Evolutionary conservation across 2,329 filamentous ascomycete genomes (phyloP), one percentile per base, ranked within the genome.

Genomic region (Fusarium stilboides): DNA sequence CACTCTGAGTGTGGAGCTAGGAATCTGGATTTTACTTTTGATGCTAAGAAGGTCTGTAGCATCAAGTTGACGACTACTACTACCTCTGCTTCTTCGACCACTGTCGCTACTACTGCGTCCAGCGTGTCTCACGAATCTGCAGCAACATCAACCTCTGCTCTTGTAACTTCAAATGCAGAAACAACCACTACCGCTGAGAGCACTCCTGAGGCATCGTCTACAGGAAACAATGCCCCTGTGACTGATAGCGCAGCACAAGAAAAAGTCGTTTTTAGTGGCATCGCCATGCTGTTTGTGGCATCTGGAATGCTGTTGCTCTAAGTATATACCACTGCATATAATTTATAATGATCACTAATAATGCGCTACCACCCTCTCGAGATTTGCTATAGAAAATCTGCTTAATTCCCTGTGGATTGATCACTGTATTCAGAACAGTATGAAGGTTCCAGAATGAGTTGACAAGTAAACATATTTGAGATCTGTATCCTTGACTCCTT

Each of bases 11-110:
- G 59, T 4, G 24, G 40, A 22, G 45, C 45, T 5, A 45, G 58
- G 2, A 61, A 40, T 13, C 45, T 54, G 6, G 58, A 62, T 26
- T 62, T 62, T 4, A 47, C 19, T 2, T 62, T 62, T 17, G 47
- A 62, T 20, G 28, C 22, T 1, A 22, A 47, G 19, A 62, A 56
- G 0, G 33, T n/a, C 9, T 62, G 59, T 4, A 26, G 40, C 12
- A 45, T 62, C 13, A 45, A 36, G 15, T 17, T 9, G 1, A 10
- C 28, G 2, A 13, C 1, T 1, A 39, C 9, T 6, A 45, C 33
- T 15, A 24, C 26, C 6, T 28, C n/a, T 0, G 6, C 13, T 1
- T 15, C 15, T 2, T 15, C 26, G 13, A 12, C 33, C 1, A 8
- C n/a, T 8, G 1, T 5, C 9, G 2, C 10, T 13, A 5, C 10